Base-by-base conservation (phyloP, 768 basidiomycete species). In the Pholiota microspora region DNA sequence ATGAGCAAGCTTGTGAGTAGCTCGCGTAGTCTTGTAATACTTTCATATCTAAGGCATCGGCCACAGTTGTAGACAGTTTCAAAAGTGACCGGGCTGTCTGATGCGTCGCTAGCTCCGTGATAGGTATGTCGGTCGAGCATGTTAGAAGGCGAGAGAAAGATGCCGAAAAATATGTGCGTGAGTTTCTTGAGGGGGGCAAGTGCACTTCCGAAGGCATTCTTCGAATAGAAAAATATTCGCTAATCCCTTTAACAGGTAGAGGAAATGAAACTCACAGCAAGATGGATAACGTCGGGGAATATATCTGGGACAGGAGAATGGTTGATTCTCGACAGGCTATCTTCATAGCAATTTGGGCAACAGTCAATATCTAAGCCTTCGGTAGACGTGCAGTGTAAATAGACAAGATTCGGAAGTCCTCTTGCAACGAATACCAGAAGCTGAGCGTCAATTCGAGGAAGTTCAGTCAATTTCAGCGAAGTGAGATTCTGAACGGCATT, bases 291-390 rank as follows among this genome's bases (percentile, higher is more conserved):
- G 24, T 74, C 71, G 13, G 65, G 51, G 60, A 75, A 84, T 24
- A 76, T 64, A 15, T 80, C 77, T 5, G 81, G 81, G 52, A 89
- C 73, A 0, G 87, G 86, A 6, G 86, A 89, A 66, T 89, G 86
- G 2, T 76, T 55, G 23, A 76, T 75, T 47, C 75, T 73, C 7
- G 70, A 75, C 23, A 82, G 70, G 45, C 80, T 83, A 38, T 86
- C 85, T 68, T 84, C 83, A 55, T 82, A 82, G 64, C 88, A 89
- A 42, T 64, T 60, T 76, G 81, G 82, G 64, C 87, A 89, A 63
- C 84, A 86, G 48, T 69, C 71, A 25, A 74, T 62, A 53, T 82
- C 78, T 42, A 88, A 70, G 34, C 83, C 75, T 57, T 85, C 84
- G 4, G 81, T 78, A 55, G 81, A 82, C 61, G 80, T 83, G 45